A percentile compares a stretch with the other conserved stretches of the same genome.
Evolutionary conservation across 139 green algal species (phyloP).

Genomic region (Yamagishiella unicocca): DNA sequence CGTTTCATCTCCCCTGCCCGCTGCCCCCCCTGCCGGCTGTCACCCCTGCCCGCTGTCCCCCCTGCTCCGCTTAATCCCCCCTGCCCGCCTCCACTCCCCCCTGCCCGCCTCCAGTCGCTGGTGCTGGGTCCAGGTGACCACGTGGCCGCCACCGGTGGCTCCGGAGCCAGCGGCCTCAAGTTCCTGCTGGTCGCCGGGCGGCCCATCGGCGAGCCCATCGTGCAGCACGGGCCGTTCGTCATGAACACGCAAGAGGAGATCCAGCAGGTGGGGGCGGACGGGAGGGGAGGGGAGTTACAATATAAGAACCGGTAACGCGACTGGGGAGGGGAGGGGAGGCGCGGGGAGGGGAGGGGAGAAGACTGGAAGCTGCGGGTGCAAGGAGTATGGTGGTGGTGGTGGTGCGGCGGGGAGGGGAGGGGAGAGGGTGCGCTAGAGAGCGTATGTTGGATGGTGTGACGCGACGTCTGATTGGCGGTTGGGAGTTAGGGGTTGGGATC

Average conservation of each 20-base stretch:
- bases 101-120: constrained; percentile 46
- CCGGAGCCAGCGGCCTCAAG: constrained; percentile 61
- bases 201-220: constrained; percentile 92
- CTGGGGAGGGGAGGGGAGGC: not conserved
- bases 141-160: constrained; percentile 51
- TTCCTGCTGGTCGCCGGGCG: constrained; percentile 87
- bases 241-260: constrained; percentile 85
- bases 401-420: not conserved
- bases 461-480: too few species aligned
- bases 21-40: too few species aligned
- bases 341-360: not conserved
- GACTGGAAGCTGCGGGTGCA: too few species aligned
- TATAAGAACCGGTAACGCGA: too few species aligned
- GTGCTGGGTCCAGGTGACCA: constrained; percentile 70
- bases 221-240: constrained; percentile 90
- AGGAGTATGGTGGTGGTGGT: not conserved
- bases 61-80: too few species aligned
- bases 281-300: not conserved
- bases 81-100: too few species aligned
- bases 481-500: too few species aligned
- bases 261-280: constrained; percentile 19
- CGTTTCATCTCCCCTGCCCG: too few species aligned
- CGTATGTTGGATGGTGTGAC: too few species aligned
- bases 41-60: too few species aligned
- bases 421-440: too few species aligned